phyloP scores from a whole-genome alignment of 371 early-diverging fungal species.

The Chytridium lagenaria region DNA sequence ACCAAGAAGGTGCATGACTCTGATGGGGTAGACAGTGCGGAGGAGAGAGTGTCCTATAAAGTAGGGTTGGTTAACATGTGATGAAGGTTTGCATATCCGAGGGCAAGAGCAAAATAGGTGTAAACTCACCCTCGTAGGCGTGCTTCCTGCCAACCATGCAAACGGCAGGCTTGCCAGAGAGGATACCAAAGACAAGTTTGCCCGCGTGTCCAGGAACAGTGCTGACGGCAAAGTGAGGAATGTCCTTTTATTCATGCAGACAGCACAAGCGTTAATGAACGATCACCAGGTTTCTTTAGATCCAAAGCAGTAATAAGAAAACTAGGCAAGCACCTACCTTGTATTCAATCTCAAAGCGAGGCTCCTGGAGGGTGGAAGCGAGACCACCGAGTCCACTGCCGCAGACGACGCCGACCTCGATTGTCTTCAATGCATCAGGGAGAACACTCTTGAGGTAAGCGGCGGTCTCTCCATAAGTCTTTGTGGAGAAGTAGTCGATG shows the following conservation, averaged over 20 bases:
- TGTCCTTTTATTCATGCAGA: constrained; percentile 51
- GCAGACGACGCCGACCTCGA: constrained; percentile 85
- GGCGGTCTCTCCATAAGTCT: constrained; percentile 50
- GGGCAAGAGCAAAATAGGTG: too few relatives aligned
- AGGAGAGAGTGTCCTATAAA: constrained; percentile 80
- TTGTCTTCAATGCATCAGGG: constrained; percentile 36
- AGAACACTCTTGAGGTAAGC: constrained; percentile 46
- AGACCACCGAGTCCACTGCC: constrained; percentile 92
- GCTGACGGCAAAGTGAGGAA: constrained; percentile 85
- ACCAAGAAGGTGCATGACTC: constrained; percentile 86
- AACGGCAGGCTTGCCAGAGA: constrained; percentile 65
- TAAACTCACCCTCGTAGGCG: constrained; percentile 46
- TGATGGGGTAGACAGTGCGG: constrained; percentile 85
- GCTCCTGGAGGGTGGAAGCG: constrained; percentile 73
- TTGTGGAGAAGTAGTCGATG: constrained; percentile 41
- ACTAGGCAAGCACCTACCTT: constrained; percentile 26
- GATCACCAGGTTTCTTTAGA: too few relatives aligned
- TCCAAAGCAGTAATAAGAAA: not conserved
- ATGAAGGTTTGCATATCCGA: too few relatives aligned
- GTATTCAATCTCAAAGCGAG: constrained; percentile 73
- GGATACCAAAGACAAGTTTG: constrained; percentile 87
- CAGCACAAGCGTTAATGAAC: too few relatives aligned
- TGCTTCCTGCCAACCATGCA: constrained; percentile 53
- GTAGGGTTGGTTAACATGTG: too few relatives aligned
- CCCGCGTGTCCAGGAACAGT: constrained; percentile 92